Percentiles rank a stretch among this genome's conserved stretches.
These are phyloP conservation scores for Sporobolomyces roseus DNA, from an alignment of 768 basidiomycete genomes.

Conservation along the genomic window DNA sequence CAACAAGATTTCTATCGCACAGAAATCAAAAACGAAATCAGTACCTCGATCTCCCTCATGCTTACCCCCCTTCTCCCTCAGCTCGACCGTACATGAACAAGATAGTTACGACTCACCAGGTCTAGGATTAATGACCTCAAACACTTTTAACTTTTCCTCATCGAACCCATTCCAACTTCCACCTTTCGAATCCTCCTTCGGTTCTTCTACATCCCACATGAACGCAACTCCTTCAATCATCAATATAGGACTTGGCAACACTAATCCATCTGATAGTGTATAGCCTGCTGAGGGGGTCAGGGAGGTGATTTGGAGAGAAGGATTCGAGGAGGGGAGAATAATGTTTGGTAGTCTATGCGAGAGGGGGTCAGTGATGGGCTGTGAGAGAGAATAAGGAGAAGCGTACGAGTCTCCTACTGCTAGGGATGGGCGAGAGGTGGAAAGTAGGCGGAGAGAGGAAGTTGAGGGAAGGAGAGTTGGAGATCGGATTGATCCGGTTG, in stretches of 20 bases:
- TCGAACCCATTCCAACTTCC: constrained; percentile 64
- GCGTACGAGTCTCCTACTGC: constrained; percentile 4
- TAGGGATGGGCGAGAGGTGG: background rate
- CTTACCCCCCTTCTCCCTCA: no score
- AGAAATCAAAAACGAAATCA: no score
- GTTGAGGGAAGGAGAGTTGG: background rate
- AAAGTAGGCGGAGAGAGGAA: background rate
- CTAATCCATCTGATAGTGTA: constrained; percentile 57
- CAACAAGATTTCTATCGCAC: constrained; percentile 70
- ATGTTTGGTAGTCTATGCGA: constrained; percentile 41
- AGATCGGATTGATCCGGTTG: background rate
- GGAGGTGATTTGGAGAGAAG: constrained; percentile 34
- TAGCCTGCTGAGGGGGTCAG: constrained; percentile 38
- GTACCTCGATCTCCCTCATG: no score
- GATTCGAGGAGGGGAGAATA: constrained; percentile 34
- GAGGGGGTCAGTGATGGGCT: background rate
- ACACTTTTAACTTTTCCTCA: constrained; percentile 68
- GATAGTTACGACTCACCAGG: constrained; percentile 62
- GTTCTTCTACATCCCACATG: constrained; percentile 77
- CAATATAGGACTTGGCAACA: constrained; percentile 71
- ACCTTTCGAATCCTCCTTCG: constrained; percentile 32
- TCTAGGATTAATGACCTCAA: constrained; percentile 74
- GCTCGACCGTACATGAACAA: no score
- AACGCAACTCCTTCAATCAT: constrained; percentile 82
- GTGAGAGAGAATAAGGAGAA: background rate